Evolutionary conservation across 1,284 basidiomycete species (phyloP), one percentile per base, ranked within the genome.

Genomic region (Kalmanozyma brasiliensis): DNA sequence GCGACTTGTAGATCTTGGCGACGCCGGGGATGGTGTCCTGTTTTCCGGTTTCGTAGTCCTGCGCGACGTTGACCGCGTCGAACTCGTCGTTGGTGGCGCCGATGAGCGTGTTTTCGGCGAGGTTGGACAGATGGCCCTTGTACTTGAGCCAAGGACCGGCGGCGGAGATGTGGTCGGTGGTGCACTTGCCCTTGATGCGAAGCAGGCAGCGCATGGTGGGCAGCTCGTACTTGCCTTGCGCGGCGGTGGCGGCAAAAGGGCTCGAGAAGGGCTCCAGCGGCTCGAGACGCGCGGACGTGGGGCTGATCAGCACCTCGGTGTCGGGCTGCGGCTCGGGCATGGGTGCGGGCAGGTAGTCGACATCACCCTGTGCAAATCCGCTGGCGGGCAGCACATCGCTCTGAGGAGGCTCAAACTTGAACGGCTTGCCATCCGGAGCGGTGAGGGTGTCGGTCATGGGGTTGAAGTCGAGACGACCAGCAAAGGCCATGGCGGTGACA

Each of bases 161-260:
- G 36, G 79, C 79, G 20, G 65, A 71, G 49, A 81, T 81, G 75
- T 80, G 78, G 61, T 99, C 96, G 24, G 96, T 99, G 16, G 95
- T 98, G 84, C 95, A 98, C 85, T 99, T 98, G 43, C 96, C 96
- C 71, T 92, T 86, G 16, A 98, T 92, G 23, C 94, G 86, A 87
- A 98, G 89, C 51, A 99, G 83, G 58, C 95, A 92, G 76, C 80
- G 67, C 51, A 85, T 64, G 32, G 76, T 67, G 19, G 92, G 90
- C 13, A 98, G 86, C 85, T 98, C 96, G 49, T 90, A 84, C 41
- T 84, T 83, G 56, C 84, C 76, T 23, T 84, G 84, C 17, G 64
- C 61, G 10, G 66, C 63, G n/a, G 61, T 53, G 14, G 61, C 60
- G n/a, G 61, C 55, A 80, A 98, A 98, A 74, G 89, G 91, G 64